Conservation (phyloP, 1,284 basidiomycete species). For the Ustilago loliicola region DNA sequence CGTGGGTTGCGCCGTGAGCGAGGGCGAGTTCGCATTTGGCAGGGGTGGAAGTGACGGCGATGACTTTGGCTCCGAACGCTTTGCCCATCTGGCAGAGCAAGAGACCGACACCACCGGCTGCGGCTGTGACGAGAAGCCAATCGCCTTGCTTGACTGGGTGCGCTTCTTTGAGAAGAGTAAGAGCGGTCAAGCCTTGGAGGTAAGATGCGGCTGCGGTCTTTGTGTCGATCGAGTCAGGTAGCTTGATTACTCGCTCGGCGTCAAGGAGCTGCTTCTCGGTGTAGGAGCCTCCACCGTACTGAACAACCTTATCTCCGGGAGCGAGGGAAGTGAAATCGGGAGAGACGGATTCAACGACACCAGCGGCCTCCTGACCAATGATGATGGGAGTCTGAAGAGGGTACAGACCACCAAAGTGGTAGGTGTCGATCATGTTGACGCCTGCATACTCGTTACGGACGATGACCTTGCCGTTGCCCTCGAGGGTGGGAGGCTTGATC, state of each 20-base stretch:
- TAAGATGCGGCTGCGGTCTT: constrained; percentile 78
- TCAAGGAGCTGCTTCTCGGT: constrained; percentile 82
- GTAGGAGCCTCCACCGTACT: constrained; percentile 76
- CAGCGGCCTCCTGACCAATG: constrained; percentile 84
- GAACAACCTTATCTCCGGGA: constrained; percentile 77
- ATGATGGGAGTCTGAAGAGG: constrained; percentile 77
- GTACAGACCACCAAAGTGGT: constrained; percentile 73
- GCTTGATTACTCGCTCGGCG: constrained; percentile 77
- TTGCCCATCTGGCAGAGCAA: constrained; percentile 73
- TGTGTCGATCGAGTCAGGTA: constrained; percentile 75
- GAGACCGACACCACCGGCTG: constrained; percentile 81
- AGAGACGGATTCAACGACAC: constrained; percentile 78
- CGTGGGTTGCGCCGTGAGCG: constrained; percentile 84
- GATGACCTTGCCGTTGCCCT: constrained; percentile 78
- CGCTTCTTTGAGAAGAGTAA: constrained; percentile 84
- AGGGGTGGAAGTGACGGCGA: constrained; percentile 89
- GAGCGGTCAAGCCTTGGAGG: constrained; percentile 84
- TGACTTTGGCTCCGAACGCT: constrained; percentile 83
- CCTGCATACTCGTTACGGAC: constrained; percentile 78
- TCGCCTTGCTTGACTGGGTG: constrained; percentile 80
- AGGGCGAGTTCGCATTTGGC: constrained; percentile 89
- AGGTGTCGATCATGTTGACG: constrained; percentile 78
- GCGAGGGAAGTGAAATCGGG: constrained; percentile 71
- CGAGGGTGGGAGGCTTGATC: constrained; percentile 77
- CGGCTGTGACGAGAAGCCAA: constrained; percentile 83